Percentiles rank a stretch among this genome's conserved stretches.
These are phyloP conservation scores for Xylariales sp. DNA, from an alignment of 2,329 filamentous ascomycete species.

Conservation along the genomic window DNA sequence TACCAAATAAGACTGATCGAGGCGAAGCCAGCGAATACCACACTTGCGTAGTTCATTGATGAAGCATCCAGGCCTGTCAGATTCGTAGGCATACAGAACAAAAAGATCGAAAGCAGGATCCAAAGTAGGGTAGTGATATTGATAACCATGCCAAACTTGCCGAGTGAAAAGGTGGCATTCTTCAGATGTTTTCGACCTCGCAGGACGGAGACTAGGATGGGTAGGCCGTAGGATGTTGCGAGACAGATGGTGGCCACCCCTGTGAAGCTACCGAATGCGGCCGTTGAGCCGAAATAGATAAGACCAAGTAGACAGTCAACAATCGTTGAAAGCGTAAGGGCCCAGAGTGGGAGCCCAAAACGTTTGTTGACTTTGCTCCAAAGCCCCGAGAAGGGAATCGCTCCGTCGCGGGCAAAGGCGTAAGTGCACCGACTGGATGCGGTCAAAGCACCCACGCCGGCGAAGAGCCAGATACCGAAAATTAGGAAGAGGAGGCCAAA, in stretches of 20 bases:
- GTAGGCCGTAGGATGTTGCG: conserved; percentile 69
- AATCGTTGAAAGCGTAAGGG: conserved; percentile 60
- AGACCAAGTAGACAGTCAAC: conserved; percentile 69
- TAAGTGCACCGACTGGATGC: conserved; percentile 72
- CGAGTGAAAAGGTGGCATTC: conserved; percentile 63
- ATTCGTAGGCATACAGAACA: conserved; percentile 72
- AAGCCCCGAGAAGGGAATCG: conserved; percentile 63
- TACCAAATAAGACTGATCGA: conserved; percentile 59
- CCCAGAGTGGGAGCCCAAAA: conserved; percentile 67
- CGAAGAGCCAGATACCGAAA: conserved; percentile 72
- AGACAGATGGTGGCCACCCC: conserved; percentile 77
- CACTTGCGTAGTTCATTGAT: conserved; percentile 63
- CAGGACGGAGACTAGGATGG: conserved; percentile 66
- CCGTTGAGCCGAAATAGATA: conserved; percentile 74
- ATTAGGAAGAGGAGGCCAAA: conserved; percentile 74
- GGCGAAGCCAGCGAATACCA: conserved; percentile 61
- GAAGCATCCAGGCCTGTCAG: conserved; percentile 47
- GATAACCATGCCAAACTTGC: conserved; percentile 62
- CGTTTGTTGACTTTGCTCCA: conserved; percentile 62
- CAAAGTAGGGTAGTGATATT: conserved; percentile 65
- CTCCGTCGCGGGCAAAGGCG: conserved; percentile 70
- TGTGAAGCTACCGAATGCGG: conserved; percentile 76
- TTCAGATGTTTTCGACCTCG: conserved; percentile 62
- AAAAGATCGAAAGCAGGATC: conserved; percentile 64
- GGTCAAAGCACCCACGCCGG: conserved; percentile 69